Evolutionary conservation across 805 yeast species (phyloP), one percentile per base, ranked within the genome.

Genomic region (Cyberlindnera sargentensis): DNA sequence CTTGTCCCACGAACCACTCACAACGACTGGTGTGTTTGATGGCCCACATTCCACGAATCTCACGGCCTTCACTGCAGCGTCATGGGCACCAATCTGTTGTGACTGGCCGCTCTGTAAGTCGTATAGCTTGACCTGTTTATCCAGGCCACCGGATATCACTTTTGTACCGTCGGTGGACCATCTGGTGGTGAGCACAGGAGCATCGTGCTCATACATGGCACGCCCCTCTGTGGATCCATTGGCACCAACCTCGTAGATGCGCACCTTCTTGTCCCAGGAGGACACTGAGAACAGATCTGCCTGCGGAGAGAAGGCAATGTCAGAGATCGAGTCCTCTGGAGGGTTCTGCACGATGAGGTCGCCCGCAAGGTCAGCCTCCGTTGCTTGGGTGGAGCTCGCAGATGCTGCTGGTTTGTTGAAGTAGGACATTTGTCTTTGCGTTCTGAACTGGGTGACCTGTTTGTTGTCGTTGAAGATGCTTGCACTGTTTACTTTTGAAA

Each of bases 1-100:
- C 66, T 88, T 89, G 65, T 93, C 99, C 97, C 97, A 93, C 6
- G 96, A 87, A 6, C 95, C 96, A 36, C 90, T 78, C 3, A 89
- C 97, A 27, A 91, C 78, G 50, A 86, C 86, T 28, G 68, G 71
- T 1, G 88, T 76, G 54, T 84, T 85, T 7, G 81, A 70, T n/a
- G 90, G 88, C 0, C 95, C 95, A 59, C 90, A 83, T 48, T 82
- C 82, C 8, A 87, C 95, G 48, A 75, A 80, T 43, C 95, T 70
- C 24, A 91, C 84, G 10, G 76, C 62, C 44, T 74, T 76, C 4
- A 93, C 95, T 0, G 96, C 74, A 4, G 82, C 87, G 59, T 82
- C 87, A 65, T 93, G 98, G 5, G 73, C 73, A 8, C 97, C 98
- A 38, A 93, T 74, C 52, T 87, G 95, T 55, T 81, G 85, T 6